A percentile compares a stretch with the other conserved stretches of the same genome.
These are phyloP conservation scores for Brasenia schreberi DNA, from an alignment of 164 flowering plant species.

Conservation along the genomic window DNA sequence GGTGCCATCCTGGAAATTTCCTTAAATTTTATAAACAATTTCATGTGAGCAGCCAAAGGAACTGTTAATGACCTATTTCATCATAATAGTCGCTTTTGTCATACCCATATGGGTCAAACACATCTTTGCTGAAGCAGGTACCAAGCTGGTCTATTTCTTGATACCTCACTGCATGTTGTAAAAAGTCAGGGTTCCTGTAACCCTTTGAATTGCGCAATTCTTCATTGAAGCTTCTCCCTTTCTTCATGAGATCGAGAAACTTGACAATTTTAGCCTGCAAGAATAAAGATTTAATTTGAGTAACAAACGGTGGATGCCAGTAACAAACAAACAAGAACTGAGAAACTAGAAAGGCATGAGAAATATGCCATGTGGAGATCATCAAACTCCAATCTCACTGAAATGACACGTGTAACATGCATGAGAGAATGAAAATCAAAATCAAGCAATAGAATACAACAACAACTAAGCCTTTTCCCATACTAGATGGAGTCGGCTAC, in stretches of 20 bases:
- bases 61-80: slow-evolving; percentile 54
- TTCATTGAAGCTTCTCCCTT: slow-evolving; percentile 82
- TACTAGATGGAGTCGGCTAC: no score
- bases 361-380: no score
- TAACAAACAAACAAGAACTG: neutral
- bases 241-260: slow-evolving; percentile 61
- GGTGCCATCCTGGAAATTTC: no score
- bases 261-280: slow-evolving; percentile 72
- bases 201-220: slow-evolving; percentile 93
- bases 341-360: neutral
- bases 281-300: neutral
- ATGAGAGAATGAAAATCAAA: no score
- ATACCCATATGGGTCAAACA: slow-evolving; percentile 96
- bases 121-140: slow-evolving; percentile 92
- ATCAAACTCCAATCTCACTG: no score
- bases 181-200: slow-evolving; percentile 87
- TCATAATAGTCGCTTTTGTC: slow-evolving; percentile 83
- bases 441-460: no score
- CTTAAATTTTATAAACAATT: no score
- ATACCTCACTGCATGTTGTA: slow-evolving; percentile 84
- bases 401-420: no score
- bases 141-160: slow-evolving; percentile 95
- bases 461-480: no score
- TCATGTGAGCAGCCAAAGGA: neutral
- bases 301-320: neutral